Evolutionary conservation across 768 basidiomycete genomes (phyloP), one percentile per base, ranked within the genome.

Genomic region (Kwoniella sp.): DNA sequence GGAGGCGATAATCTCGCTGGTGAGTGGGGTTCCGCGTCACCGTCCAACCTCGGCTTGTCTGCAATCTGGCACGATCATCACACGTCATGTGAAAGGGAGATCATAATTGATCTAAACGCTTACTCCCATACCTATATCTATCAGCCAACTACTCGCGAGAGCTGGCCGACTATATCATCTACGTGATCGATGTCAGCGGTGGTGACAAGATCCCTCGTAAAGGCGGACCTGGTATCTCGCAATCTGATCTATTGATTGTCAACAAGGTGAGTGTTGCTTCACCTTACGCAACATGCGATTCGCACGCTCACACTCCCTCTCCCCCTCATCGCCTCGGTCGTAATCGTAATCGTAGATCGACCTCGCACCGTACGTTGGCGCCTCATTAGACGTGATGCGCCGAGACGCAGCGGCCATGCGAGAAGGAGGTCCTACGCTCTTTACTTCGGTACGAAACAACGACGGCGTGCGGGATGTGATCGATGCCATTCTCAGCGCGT

Each of bases 131-230:
- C 5, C 17, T 23, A 4, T 26, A 51, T 28, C 11, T 28, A 23
- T 23, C 69, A 37, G 94, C 95, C 2, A 97, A 97, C 82, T 98
- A 97, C 80, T 93, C 92, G 34, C 84, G 95, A 66, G 95, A 98
- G 79, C 83, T 99, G 58, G 96, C 95, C 4, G 96, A 99, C 79
- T 99, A 93, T 79, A 97, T 96, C 79, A 92, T 95, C 78, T 74
- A 73, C 62, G 67, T 71, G 71, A 83, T 84, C 55, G 84, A 84
- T 65, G 84, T 84, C 15, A 80, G 82, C 20, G 95, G 96, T 11
- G 95, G 95, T 0, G 95, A 99, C 82, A 99, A 99, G 82, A 94
- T 99, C 68, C 96, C 96, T 23, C 85, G 95, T 25, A 99, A 99
- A 83, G 95, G 96, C 4, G 96, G 95, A 0, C 96, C 95, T 1